Percentiles rank a stretch among this genome's conserved stretches.
phyloP scores from a whole-genome alignment of 345 rosid species.

The Sonneratia caseolaris region DNA sequence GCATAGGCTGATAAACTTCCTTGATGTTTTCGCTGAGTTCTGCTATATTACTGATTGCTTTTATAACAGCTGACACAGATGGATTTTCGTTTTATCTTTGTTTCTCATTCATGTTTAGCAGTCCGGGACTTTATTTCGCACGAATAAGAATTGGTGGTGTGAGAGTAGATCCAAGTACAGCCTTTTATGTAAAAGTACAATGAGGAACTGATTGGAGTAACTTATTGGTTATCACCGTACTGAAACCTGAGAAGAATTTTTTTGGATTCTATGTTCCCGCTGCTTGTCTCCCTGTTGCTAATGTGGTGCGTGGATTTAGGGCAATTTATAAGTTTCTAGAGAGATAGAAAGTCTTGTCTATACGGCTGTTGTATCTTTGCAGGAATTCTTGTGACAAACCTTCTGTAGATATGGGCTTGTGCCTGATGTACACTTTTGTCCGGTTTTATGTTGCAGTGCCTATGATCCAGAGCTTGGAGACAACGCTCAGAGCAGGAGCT shows the following conservation, averaged over 20 bases:
- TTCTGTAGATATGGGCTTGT: not conserved
- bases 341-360: not conserved
- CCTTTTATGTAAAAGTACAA: too few relatives aligned
- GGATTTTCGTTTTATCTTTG: not conserved
- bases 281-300: not conserved
- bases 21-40: not conserved
- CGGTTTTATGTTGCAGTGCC: conserved; percentile 52
- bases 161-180: too few relatives aligned
- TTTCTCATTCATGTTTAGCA: not conserved
- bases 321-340: not conserved
- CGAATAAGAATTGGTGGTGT: not conserved
- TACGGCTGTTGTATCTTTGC: not conserved
- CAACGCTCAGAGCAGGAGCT: conserved; percentile 70
- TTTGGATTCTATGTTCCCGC: not conserved
- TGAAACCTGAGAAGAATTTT: not conserved
- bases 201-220: not conserved
- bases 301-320: not conserved
- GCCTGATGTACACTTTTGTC: not conserved
- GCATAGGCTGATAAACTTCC: not conserved
- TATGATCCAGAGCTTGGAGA: conserved; percentile 78
- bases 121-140: not conserved
- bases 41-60: not conserved
- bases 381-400: not conserved
- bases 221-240: not conserved
- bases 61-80: not conserved